Conservation (phyloP, 225 moss, liverwort and hornwort species). For the Thuidium tamariscinum region DNA sequence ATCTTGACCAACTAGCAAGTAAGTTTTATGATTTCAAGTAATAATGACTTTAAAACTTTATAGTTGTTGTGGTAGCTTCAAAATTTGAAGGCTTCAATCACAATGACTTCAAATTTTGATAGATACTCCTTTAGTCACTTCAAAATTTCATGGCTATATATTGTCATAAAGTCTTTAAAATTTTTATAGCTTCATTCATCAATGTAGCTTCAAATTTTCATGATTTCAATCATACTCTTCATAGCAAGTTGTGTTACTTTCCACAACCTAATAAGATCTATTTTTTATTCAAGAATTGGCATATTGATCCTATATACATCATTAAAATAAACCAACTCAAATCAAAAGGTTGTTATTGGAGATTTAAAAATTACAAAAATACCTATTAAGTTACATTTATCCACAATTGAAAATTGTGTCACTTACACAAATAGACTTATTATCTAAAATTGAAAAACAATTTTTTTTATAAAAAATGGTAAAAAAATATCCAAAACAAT, state of each 20-base stretch:
- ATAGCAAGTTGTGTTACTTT: accelerated
- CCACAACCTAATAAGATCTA: accelerated
- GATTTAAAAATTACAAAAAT: not conserved
- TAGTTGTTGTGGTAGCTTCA: accelerated
- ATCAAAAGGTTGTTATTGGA: not conserved
- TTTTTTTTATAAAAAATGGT: accelerated
- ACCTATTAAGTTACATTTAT: not conserved
- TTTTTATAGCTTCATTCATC: not conserved
- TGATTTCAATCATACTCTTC: too few species aligned
- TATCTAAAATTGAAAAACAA: not conserved
- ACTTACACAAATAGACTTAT: not conserved
- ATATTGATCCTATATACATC: too few species aligned
- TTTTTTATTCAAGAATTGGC: not conserved
- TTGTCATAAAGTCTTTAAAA: accelerated
- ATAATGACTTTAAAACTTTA: not conserved
- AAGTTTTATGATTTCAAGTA: not conserved
- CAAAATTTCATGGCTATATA: accelerated
- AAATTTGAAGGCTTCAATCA: not conserved
- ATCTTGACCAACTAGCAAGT: accelerated
- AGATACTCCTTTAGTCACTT: accelerated
- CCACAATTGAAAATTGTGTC: not conserved
- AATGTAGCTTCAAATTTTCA: not conserved
- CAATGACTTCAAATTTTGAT: not conserved
- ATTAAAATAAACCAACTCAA: not conserved
- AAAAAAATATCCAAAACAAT: not conserved